Percentiles rank a stretch among this genome's conserved stretches.
phyloP scores from a whole-genome alignment of 2,329 filamentous ascomycete species.

The Aspergillus quadricinctus region DNA sequence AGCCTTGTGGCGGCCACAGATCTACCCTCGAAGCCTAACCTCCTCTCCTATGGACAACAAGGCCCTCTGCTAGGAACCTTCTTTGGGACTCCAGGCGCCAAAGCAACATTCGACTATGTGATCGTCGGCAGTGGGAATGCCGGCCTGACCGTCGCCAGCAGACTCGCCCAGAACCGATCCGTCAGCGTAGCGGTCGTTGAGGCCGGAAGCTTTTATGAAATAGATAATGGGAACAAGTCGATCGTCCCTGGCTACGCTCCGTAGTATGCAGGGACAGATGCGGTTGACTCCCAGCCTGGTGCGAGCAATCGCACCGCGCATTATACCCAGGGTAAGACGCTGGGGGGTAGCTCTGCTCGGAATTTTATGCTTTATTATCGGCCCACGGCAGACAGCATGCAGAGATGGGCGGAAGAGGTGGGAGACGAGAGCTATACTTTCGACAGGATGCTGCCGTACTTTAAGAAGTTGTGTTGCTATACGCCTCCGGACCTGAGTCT shows the following conservation, averaged over 20 bases:
- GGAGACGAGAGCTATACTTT: slow-evolving; percentile 30
- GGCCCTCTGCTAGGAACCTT: slow-evolving; percentile 16
- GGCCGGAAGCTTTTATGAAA: slow-evolving; percentile 31
- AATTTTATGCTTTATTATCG: slow-evolving; percentile 26
- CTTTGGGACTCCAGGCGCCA: slow-evolving; percentile 20
- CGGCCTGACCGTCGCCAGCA: slow-evolving; percentile 19
- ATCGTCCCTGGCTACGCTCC: slow-evolving; percentile 21
- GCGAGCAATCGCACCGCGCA: slow-evolving; percentile 11
- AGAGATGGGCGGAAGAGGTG: slow-evolving; percentile 34
- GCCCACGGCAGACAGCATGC: slow-evolving; percentile 26
- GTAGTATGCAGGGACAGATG: slow-evolving; percentile 20
- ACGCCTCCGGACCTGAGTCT: slow-evolving; percentile 20
- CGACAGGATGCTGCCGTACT: slow-evolving; percentile 24
- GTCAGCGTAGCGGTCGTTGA: slow-evolving; percentile 29
- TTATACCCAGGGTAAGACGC: slow-evolving; percentile 24
- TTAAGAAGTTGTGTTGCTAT: slow-evolving; percentile 22
- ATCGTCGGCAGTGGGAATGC: slow-evolving; percentile 26
- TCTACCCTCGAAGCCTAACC: slow-evolving; percentile 9
- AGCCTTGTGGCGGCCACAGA: slow-evolving; percentile 4
- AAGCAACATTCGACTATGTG: slow-evolving; percentile 20
- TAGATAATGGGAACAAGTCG: slow-evolving; percentile 28
- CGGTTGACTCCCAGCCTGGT: slow-evolving; percentile 16
- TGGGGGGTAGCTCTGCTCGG: slow-evolving; percentile 21
- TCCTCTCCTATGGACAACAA: slow-evolving; percentile 14
- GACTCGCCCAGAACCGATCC: slow-evolving; percentile 19